A percentile compares a stretch with the other conserved stretches of the same genome.
phyloP scores from a whole-genome alignment of 176 grass and related monocot species.

The Puya raimondii region DNA sequence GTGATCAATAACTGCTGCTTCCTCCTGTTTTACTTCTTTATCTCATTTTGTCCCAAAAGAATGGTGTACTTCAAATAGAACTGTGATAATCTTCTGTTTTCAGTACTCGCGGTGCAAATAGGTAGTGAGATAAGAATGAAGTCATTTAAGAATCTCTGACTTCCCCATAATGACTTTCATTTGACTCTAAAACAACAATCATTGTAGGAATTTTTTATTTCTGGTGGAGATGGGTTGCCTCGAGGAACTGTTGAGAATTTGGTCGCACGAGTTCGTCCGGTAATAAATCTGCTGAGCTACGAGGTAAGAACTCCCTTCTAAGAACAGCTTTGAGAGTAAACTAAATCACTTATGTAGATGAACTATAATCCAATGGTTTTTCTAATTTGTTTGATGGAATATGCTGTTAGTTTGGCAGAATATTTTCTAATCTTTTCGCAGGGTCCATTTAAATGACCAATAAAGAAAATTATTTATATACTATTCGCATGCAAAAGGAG shows the following conservation, averaged over 20 bases:
- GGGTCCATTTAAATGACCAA: no score
- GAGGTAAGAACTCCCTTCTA: constrained; percentile 38
- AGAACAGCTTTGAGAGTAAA: constrained; percentile 4
- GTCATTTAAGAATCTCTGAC: neutral
- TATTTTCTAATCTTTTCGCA: no score
- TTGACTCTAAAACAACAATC: neutral
- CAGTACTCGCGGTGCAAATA: no score
- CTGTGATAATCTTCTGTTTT: no score
- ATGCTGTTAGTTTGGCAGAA: no score
- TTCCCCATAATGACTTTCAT: neutral
- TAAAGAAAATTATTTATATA: no score
- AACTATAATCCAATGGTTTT: no score
- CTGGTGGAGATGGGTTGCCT: constrained; percentile 97
- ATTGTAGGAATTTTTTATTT: constrained; percentile 96
- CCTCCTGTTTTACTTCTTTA: neutral
- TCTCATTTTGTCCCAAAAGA: neutral
- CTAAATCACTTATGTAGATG: no score
- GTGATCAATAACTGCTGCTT: no score
- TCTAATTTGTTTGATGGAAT: no score
- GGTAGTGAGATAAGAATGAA: no score
- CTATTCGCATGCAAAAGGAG: no score
- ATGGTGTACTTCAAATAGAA: neutral
- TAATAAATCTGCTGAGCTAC: constrained; percentile 79
- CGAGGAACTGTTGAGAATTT: constrained; percentile 98
- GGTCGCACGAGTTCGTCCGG: constrained; percentile 59